phyloP scores from a whole-genome alignment of 169 alveolate genomes.

The Eimeria acervulina region DNA sequence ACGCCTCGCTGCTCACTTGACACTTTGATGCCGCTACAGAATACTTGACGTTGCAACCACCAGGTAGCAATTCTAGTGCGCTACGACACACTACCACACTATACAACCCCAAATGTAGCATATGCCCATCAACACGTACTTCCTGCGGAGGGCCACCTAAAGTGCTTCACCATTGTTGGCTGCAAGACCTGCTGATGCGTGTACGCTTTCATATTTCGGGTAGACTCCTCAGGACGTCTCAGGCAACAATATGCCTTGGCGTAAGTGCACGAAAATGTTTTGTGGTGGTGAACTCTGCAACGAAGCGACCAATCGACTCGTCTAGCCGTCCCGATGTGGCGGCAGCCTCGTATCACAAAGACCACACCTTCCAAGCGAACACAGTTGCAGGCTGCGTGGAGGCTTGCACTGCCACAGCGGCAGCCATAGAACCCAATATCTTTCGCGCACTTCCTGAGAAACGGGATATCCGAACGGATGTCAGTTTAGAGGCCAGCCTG shows the following conservation, averaged over 20 bases:
- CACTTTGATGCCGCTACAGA: background rate
- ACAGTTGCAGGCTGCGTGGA: background rate
- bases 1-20: background rate
- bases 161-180: background rate
- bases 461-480: background rate
- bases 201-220: background rate
- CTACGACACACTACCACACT: background rate
- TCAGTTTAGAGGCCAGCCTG: background rate
- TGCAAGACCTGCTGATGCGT: background rate
- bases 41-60: background rate
- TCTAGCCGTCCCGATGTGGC: background rate
- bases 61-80: background rate
- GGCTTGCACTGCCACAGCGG: background rate
- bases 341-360: background rate
- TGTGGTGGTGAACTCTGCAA: background rate
- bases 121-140: background rate
- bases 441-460: background rate
- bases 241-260: background rate
- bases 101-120: background rate
- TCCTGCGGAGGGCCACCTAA: background rate
- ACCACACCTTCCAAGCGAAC: background rate
- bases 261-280: background rate
- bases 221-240: background rate
- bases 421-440: background rate
- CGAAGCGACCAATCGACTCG: background rate